Percentiles rank a stretch among this genome's conserved stretches.
Conservation (phyloP, 2,329 filamentous ascomycete genomes). For the Ustulina deusta region DNA sequence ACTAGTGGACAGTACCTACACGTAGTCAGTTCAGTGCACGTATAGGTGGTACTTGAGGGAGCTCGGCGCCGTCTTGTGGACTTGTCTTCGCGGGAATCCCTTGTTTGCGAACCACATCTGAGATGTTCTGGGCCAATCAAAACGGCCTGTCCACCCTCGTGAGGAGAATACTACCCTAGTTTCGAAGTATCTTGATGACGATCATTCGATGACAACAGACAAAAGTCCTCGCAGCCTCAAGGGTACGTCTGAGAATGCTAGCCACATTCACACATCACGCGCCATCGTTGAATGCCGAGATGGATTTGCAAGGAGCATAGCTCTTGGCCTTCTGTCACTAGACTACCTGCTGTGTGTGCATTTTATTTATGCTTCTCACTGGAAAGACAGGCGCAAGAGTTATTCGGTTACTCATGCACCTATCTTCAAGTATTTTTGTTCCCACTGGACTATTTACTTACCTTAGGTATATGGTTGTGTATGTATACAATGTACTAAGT, state of each 20-base stretch:
- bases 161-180: constrained; percentile 1
- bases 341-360: not conserved
- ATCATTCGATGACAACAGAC: constrained; percentile 42
- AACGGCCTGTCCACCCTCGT: constrained; percentile 18
- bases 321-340: constrained; percentile 29
- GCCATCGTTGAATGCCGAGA: constrained; percentile 27
- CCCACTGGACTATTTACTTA: no score
- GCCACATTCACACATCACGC: constrained; percentile 34
- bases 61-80: constrained; percentile 17
- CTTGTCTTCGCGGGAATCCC: constrained; percentile 35
- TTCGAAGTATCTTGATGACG: constrained; percentile 37
- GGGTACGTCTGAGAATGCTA: constrained; percentile 29
- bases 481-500: no score
- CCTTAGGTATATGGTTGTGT: not conserved
- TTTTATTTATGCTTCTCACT: not conserved
- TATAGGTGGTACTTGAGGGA: not conserved
- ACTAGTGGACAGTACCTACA: not conserved
- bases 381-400: no score
- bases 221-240: constrained; percentile 38
- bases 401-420: no score
- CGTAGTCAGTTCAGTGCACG: no score
- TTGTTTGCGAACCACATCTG: constrained; percentile 43
- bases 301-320: constrained; percentile 7
- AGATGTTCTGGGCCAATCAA: constrained; percentile 37
- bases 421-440: not conserved